Conservation (phyloP, 2,329 filamentous ascomycete species). For the Cercospora nicotianae region DNA sequence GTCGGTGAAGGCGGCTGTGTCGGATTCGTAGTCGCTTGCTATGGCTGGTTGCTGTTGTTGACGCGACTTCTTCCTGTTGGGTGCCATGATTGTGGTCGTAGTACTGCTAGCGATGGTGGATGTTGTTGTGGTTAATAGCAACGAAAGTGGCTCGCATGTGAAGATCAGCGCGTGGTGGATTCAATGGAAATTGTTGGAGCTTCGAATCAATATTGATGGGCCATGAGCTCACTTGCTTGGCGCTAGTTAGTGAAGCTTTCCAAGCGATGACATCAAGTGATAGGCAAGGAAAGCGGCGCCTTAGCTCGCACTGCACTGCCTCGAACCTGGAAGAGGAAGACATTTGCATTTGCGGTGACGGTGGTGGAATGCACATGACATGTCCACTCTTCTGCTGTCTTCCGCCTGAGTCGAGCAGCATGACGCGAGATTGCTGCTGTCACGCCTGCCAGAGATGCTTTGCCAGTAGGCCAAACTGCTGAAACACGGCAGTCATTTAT, state of each 20-base stretch:
- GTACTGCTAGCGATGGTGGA: not conserved
- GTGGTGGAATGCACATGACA: not conserved
- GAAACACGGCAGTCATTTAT: not conserved
- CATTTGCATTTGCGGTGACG: not conserved
- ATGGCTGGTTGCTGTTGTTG: conserved; percentile 17
- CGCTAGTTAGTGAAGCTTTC: not conserved
- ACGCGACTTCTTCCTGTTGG: conserved; percentile 18
- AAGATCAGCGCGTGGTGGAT: not conserved
- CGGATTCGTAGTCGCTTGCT: conserved; percentile 17
- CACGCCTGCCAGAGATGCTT: not conserved
- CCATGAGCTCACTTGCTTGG: not conserved
- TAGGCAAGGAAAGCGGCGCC: not conserved
- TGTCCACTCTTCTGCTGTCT: not conserved
- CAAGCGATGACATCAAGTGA: conserved; percentile 5
- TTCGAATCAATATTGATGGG: not conserved
- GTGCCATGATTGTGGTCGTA: conserved; percentile 18
- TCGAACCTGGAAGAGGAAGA: not conserved
- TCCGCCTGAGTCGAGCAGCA: not conserved
- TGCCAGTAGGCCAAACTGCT: not conserved
- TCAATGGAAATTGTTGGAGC: fast-evolving
- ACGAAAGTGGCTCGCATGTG: not conserved
- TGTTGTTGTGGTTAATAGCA: not conserved
- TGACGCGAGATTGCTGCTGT: conserved; percentile 3
- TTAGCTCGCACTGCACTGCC: not conserved
- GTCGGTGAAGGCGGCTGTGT: conserved; percentile 34